Conservation (phyloP, 768 basidiomycete genomes). For the Lactifluus rugatus region DNA sequence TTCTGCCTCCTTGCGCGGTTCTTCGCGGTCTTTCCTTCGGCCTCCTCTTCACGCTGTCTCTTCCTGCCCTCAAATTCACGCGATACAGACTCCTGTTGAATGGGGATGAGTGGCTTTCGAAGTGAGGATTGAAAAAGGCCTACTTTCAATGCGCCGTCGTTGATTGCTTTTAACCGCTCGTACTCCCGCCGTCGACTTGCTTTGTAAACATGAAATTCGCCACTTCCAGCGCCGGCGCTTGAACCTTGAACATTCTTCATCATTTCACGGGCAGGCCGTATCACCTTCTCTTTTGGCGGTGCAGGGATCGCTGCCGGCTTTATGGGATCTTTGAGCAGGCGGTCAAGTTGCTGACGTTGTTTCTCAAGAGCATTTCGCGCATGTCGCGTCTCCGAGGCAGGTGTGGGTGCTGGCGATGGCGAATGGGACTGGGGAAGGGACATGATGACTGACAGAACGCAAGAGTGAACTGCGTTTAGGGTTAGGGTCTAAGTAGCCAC, state of each 20-base stretch:
- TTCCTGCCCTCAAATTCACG: slow-evolving; percentile 70
- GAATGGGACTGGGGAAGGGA: slow-evolving; percentile 23
- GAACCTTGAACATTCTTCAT: slow-evolving; percentile 99
- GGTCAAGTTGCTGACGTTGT: slow-evolving; percentile 66
- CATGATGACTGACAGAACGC: slow-evolving; percentile 11
- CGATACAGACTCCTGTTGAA: slow-evolving; percentile 53
- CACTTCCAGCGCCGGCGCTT: slow-evolving; percentile 93
- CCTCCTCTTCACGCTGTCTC: slow-evolving; percentile 55
- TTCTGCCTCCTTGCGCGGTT: slow-evolving; percentile 91
- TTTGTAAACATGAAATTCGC: slow-evolving; percentile 98
- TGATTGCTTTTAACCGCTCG: slow-evolving; percentile 84
- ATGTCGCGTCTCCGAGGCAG: slow-evolving; percentile 30
- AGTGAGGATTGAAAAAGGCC: slow-evolving; percentile 21
- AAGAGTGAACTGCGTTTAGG: neutral
- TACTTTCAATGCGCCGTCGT: slow-evolving; percentile 73
- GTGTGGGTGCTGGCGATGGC: slow-evolving; percentile 23
- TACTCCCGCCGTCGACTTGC: slow-evolving; percentile 90
- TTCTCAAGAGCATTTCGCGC: slow-evolving; percentile 41
- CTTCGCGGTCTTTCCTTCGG: slow-evolving; percentile 88
- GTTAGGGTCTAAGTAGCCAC: slow-evolving; percentile 8
- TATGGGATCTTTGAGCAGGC: slow-evolving; percentile 79
- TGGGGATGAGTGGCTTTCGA: neutral
- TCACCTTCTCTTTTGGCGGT: slow-evolving; percentile 72
- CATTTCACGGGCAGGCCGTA: slow-evolving; percentile 83
- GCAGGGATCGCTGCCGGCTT: slow-evolving; percentile 73